Evolutionary conservation across 2,329 filamentous ascomycete species (phyloP), one percentile per base, ranked within the genome.

Genomic region (Ophiostoma novo-ulmi): DNA sequence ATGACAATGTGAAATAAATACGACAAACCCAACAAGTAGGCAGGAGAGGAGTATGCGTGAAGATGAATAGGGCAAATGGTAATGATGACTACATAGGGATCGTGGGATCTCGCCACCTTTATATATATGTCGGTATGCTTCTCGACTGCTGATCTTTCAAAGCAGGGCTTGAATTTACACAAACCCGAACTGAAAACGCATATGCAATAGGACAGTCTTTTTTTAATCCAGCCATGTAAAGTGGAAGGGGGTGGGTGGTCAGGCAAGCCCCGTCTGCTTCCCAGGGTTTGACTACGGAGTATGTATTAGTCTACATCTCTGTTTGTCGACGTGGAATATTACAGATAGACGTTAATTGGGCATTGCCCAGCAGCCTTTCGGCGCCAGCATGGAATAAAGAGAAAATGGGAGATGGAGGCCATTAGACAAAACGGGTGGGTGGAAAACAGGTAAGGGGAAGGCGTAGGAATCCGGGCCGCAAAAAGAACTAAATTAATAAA

Each of bases 391-490:
- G 41, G 14, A 58, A 55, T 44, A 41, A 63, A 8, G 44, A 64
- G 48, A 52, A 10, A 48, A 63, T 35, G 26, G 48, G 38, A 10
- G 36, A 63, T 35, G 26, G 10, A 35, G 14, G 26, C 58, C 26
- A 39, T 36, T 22, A 13, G 36, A 63, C 8, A 13, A 44, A 31
- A 63, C 44, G 39, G 61, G 68, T 55, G 20, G 39, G 22, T 26
- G 55, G 22, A n/a, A 65, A 39, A 35, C 55, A 39, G 39, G 11
- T 14, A n/a, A 20, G 68, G 68, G 68, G 10, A 35, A 63, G 39
- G 17, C 17, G 36, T 17, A 35, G 36, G 68, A 48, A 69, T 64
- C 44, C 69, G 44, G 63, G 44, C 63, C 63, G 69, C 31, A 41
- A 48, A 55, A 39, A 17, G n/a, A 58, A 17, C n/a, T 70, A 67